Percentiles rank a stretch among this genome's conserved stretches.
These are phyloP conservation scores for Plectosphaerella cucumerina DNA, from an alignment of 2,329 filamentous ascomycete species.

Conservation along the genomic window DNA sequence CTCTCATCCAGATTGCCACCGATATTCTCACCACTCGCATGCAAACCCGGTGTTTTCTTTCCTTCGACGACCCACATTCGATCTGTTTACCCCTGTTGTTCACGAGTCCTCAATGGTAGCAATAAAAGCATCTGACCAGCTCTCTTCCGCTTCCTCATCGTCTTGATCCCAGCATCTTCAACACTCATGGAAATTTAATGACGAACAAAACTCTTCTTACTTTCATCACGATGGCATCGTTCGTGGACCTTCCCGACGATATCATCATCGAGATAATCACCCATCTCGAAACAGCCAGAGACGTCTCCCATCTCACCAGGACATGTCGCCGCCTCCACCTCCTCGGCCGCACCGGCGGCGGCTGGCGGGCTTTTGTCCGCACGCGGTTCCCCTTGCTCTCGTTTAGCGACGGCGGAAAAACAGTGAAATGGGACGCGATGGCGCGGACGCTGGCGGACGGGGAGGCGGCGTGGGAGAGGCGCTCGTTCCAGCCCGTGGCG, in stretches of 20 bases:
- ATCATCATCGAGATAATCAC: constrained; percentile 44
- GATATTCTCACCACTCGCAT: too few relatives aligned
- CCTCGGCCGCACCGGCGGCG: constrained; percentile 31
- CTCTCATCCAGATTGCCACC: too few relatives aligned
- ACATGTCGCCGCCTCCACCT: constrained; percentile 33
- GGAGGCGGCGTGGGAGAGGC: constrained; percentile 49
- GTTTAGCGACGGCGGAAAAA: constrained; percentile 3
- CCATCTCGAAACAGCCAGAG: constrained; percentile 43
- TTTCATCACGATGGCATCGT: not conserved
- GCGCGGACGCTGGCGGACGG: constrained; percentile 46
- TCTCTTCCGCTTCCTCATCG: not conserved
- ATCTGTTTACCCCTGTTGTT: too few relatives aligned
- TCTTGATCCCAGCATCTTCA: not conserved
- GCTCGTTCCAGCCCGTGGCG: constrained; percentile 27
- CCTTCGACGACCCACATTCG: too few relatives aligned
- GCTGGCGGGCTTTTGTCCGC: constrained; percentile 47
- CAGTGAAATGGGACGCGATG: constrained; percentile 28
- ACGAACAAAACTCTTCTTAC: not conserved
- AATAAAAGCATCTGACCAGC: not conserved
- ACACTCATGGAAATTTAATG: not conserved
- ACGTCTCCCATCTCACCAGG: constrained; percentile 36
- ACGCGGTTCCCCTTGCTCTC: constrained; percentile 35
- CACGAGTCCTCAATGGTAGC: too few relatives aligned
- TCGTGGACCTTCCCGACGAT: constrained; percentile 44
- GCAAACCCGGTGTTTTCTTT: too few relatives aligned